Evolutionary conservation across 2,329 filamentous ascomycete genomes (phyloP), one percentile per base, ranked within the genome.

Genomic region (Ambrosiella xylebori): DNA sequence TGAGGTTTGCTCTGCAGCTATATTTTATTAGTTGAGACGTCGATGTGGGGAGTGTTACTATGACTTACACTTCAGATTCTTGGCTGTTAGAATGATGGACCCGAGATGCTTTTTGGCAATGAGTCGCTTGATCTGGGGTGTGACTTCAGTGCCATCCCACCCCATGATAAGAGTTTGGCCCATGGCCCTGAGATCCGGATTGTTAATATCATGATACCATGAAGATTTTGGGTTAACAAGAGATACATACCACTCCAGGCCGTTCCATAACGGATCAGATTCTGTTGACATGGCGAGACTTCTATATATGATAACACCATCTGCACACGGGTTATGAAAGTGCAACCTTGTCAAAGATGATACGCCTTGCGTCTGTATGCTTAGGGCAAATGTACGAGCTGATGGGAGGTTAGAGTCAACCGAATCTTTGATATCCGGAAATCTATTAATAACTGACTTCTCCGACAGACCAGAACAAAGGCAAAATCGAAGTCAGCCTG

Each of bases 1-100:
- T 49, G 91, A 90, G 38, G 91, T 90, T 66, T 96, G 86, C 68
- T 95, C 84, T 61, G 90, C 91, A 66, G 90, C 91, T 97, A 68
- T 65, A 47, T 40, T 51, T n/a, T n/a, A n/a, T 57, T 36, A 56
- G 37, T 51, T 1, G 27, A 1, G 17, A 5, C 12, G 7, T 17
- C 19, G 35, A 51, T 57, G 17, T 3, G 40, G n/a, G 11, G 51
- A 12, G 40, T 35, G 19, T 4, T 9, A 15, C 62, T 35, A 56
- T 35, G 35, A 65, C 76, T 69, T 70, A 91, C 87, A 87, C 76
- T 88, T 88, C 57, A 91, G 74, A 64, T 93, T 93, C 73, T 90
- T 91, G 62, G 86, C 86, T 44, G 86, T 90, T 62, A 93, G 72
- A 61, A 89, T 75, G 66, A 97, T 86, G 56, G 88, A 93, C 58